Evolutionary conservation across 1,139 yeast genomes (phyloP).

Genomic region (Geotrichum macrosporum): DNA sequence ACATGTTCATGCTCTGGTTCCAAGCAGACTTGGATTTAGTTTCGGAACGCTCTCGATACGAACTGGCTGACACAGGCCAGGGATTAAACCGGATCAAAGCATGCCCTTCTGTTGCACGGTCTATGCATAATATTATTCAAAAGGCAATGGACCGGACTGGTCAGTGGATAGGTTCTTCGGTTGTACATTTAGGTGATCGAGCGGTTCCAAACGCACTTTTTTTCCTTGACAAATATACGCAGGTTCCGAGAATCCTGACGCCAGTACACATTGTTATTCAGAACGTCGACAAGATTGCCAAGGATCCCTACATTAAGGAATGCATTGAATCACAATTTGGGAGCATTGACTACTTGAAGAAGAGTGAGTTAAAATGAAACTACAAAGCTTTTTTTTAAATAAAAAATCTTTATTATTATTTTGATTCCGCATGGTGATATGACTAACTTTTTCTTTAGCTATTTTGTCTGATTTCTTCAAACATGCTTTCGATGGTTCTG

Average conservation of each 20-base stretch:
- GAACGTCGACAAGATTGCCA: conserved; percentile 47
- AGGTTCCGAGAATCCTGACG: conserved; percentile 65
- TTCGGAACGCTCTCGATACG: conserved; percentile 44
- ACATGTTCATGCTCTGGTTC: conserved; percentile 68
- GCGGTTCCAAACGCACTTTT: conserved; percentile 75
- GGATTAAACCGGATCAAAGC: conserved; percentile 68
- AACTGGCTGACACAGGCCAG: conserved; percentile 68
- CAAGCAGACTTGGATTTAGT: conserved; percentile 66
- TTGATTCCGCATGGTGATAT: too few relatives aligned
- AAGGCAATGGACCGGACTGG: conserved; percentile 59
- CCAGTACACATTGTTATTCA: conserved; percentile 58
- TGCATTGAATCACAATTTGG: conserved; percentile 58
- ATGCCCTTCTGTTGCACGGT: conserved; percentile 60
- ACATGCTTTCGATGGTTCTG: conserved; percentile 72
- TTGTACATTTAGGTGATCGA: conserved; percentile 70
- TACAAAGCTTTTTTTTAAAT: too few relatives aligned
- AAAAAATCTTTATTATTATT: too few relatives aligned
- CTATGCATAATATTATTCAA: conserved; percentile 60
- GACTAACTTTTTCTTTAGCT: conserved; percentile 22
- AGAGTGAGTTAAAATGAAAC: conserved; percentile 25
- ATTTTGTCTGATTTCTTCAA: conserved; percentile 64
- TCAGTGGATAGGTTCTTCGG: conserved; percentile 71
- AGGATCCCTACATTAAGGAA: conserved; percentile 46
- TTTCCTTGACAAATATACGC: conserved; percentile 69
- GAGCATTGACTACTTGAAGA: conserved; percentile 47